phyloP scores from a whole-genome alignment of 2,329 filamentous ascomycete genomes.

The Fusarium incarnatum region DNA sequence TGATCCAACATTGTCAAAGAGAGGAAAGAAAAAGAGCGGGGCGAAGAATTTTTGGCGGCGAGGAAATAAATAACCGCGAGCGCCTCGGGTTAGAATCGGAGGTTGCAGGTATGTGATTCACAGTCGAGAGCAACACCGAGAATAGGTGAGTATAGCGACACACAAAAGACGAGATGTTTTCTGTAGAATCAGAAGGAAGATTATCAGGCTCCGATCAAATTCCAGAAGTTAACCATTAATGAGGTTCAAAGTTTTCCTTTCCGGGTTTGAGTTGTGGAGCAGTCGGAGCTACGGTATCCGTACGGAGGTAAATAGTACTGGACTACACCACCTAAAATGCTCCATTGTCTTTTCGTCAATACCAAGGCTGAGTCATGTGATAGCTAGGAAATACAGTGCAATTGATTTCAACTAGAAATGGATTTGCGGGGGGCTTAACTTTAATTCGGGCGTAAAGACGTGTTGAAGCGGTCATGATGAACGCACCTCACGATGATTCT shows the following conservation, averaged over 20 bases:
- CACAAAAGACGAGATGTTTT: not conserved
- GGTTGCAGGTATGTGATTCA: slow-evolving; percentile 39
- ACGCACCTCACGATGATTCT: not conserved
- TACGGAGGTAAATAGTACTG: slow-evolving; percentile 3
- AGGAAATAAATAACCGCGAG: slow-evolving; percentile 43
- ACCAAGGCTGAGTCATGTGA: slow-evolving; percentile 39
- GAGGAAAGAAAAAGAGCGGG: slow-evolving; percentile 43
- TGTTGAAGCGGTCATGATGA: slow-evolving; percentile 32
- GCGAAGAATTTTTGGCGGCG: slow-evolving; percentile 45
- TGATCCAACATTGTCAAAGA: slow-evolving; percentile 53
- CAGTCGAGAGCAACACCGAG: slow-evolving; percentile 29
- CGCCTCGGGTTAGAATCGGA: slow-evolving; percentile 21
- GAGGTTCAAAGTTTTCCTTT: slow-evolving; percentile 45
- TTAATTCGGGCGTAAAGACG: slow-evolving; percentile 1
- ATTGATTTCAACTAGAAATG: slow-evolving; percentile 6
- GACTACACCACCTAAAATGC: not conserved
- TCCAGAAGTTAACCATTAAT: slow-evolving; percentile 15
- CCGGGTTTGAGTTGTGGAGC: slow-evolving; percentile 42
- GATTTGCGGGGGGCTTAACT: slow-evolving; percentile 29
- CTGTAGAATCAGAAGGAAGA: not conserved
- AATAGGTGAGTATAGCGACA: slow-evolving; percentile 4
- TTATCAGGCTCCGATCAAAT: slow-evolving; percentile 35
- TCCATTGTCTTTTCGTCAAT: not conserved
- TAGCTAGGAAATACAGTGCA: slow-evolving; percentile 1
- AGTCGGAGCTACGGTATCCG: slow-evolving; percentile 21